Evolutionary conservation across 2,329 filamentous ascomycete genomes (phyloP), one percentile per base, ranked within the genome.

Genomic region (Verticillium klebahnii): DNA sequence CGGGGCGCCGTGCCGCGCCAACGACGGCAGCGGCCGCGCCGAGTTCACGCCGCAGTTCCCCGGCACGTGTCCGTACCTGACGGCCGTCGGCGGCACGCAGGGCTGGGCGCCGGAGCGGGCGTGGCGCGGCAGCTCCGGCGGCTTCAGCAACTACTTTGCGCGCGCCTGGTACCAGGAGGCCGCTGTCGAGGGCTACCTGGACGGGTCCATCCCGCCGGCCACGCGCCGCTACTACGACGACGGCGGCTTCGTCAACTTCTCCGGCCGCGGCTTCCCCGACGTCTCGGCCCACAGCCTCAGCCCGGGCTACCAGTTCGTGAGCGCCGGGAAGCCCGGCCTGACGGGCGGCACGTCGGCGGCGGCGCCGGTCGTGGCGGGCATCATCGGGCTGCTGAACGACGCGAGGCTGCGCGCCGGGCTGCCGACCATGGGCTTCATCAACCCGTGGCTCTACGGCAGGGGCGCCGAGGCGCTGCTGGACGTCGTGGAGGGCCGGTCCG

Each of bases 351-450:
- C 75, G 0, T 81, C 78, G 61, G 87, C 88, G 0, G 82, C 88
- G 2, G 76, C 85, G 0, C 89, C 89, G 0, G 77, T 86, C 0
- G 82, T 89, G 58, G 87, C 88, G 0, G 82, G 81, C 15, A 80
- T 92, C 64, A 75, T 92, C 57, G 80, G 84, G 1, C 79, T 90
- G 40, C 72, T 92, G 58, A 91, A 91, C 69, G 85, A 87, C 63
- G 82, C 84, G 25, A 78, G 87, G 36, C 73, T 89, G 57, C 75
- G 80, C 17, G 75, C 76, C n/a, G 83, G 84, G 1, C 80, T 81
- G 69, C 71, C 80, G 7, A 69, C 76, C 0, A 73, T 89, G 67
- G 85, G 86, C 1, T 88, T 87, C 68, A 71, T 89, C 31, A 88
- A 88, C 70, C 85, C 85, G 1, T 86, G 83, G 81, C 73, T 89